phyloP scores from a whole-genome alignment of 176 grass and related monocot genomes.

The Aegilops umbellulata region DNA sequence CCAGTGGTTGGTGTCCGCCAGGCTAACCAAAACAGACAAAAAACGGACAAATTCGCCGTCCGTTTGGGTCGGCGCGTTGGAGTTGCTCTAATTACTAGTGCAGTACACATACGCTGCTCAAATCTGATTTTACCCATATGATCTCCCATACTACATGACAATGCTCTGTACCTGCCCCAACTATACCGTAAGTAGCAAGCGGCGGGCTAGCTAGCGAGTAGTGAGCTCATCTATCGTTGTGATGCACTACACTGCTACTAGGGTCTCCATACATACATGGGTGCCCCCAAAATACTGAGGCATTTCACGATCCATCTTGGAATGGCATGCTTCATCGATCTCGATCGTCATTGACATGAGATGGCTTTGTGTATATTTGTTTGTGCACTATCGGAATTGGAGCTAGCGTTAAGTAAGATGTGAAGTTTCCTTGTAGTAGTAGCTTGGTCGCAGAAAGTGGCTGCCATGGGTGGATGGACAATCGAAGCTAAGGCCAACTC shows the following conservation, averaged over 20 bases:
- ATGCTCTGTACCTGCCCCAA: background rate
- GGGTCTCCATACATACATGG: background rate
- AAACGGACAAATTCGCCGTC: no score
- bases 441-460: no score
- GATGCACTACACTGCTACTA: background rate
- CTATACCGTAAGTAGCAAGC: background rate
- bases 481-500: no score
- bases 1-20: no score
- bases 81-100: background rate
- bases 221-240: background rate
- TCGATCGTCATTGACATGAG: background rate
- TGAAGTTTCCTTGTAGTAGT: no score
- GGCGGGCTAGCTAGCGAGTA: background rate
- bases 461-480: no score
- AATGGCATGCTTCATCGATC: background rate
- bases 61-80: no score
- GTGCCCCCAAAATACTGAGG: background rate
- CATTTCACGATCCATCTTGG: conserved; percentile 22
- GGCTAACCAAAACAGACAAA: no score
- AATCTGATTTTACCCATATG: background rate
- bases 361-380: background rate
- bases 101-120: no score
- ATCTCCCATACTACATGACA: background rate
- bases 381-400: no score
- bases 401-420: background rate